phyloP scores from a whole-genome alignment of 192 early-diverging fungal genomes.

The Coemansia sp. region DNA sequence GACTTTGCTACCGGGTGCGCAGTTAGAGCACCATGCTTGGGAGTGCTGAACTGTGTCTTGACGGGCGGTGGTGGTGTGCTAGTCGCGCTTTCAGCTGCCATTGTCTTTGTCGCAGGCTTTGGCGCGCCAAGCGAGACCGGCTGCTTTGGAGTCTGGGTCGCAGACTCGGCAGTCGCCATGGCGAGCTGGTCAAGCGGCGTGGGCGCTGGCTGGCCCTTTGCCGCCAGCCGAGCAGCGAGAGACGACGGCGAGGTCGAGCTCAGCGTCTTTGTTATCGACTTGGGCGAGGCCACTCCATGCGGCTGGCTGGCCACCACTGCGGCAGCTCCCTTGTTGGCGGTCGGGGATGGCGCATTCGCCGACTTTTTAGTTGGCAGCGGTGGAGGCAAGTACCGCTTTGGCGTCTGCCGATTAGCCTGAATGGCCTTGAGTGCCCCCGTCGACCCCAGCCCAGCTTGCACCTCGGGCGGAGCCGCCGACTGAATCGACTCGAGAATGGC shows the following conservation, averaged over 20 bases:
- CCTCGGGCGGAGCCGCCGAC: conserved; percentile 44
- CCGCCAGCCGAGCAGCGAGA: background rate
- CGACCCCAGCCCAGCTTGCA: conserved; percentile 23
- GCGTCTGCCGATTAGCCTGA: background rate
- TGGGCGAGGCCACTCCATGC: background rate
- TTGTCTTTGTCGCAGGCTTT: background rate
- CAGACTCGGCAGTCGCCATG: background rate
- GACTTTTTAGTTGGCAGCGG: conserved; percentile 1
- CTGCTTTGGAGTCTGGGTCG: background rate
- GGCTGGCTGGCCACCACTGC: background rate
- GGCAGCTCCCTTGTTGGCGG: background rate
- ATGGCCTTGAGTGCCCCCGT: background rate
- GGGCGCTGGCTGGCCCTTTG: conserved; percentile 2
- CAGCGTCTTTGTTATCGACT: background rate
- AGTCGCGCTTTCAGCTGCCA: background rate
- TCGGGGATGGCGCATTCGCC: background rate
- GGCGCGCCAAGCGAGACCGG: background rate
- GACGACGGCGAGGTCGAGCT: conserved; percentile 1
- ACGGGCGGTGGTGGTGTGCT: conserved; percentile 19
- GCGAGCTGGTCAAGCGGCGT: background rate
- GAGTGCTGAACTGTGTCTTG: conserved; percentile 18
- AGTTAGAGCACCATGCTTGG: background rate
- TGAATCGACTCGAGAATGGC: conserved; percentile 38
- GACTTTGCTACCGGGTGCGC: background rate
- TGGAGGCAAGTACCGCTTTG: background rate